Evolutionary conservation across 192 early-diverging fungal genomes (phyloP).

Genomic region (Coemansia sp.): DNA sequence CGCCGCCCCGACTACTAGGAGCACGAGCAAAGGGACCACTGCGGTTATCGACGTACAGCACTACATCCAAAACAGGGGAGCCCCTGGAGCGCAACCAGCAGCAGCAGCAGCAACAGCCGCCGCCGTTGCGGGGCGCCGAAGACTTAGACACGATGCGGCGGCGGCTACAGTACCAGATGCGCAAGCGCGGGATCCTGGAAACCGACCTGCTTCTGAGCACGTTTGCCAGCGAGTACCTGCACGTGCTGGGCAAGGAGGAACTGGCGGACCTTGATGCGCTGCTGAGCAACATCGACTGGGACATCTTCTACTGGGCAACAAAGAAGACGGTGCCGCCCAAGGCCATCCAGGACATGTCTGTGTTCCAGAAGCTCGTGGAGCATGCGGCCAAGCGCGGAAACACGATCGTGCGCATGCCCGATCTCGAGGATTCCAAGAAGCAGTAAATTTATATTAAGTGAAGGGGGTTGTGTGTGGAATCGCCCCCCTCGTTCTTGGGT

Average conservation of each 20-base stretch:
- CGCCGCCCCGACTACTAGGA: neutral
- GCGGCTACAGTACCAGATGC: constrained; percentile 79
- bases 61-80: no score
- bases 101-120: no score
- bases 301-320: constrained; percentile 92
- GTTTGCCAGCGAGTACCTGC: constrained; percentile 71
- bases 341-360: constrained; percentile 47
- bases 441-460: neutral
- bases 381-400: constrained; percentile 79
- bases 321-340: constrained; percentile 64
- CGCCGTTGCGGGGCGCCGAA: constrained; percentile 51
- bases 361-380: constrained; percentile 65
- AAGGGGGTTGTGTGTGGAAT: neutral
- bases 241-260: constrained; percentile 54
- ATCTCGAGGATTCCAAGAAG: constrained; percentile 32
- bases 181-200: constrained; percentile 95
- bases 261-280: constrained; percentile 77
- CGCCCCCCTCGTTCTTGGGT: no score
- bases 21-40: no score
- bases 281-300: constrained; percentile 92
- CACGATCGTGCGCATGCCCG: constrained; percentile 81
- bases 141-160: constrained; percentile 69
- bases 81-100: constrained; percentile 46
- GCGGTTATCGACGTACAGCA: no score
- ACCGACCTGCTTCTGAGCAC: constrained; percentile 89